Evolutionary conservation across 345 rosid species (phyloP).

Genomic region (Firmiana major): DNA sequence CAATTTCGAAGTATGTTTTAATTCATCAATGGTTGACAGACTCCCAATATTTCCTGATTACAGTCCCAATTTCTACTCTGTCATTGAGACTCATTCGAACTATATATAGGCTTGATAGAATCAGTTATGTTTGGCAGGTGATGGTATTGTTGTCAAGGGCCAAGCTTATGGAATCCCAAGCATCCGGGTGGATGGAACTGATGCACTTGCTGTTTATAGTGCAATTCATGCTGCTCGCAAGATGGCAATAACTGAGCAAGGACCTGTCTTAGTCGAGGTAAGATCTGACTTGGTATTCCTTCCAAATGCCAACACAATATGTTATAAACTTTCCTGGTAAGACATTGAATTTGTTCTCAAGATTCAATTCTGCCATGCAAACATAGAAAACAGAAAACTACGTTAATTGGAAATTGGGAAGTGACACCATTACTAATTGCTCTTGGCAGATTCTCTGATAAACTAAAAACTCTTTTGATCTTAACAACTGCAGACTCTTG

Average conservation of each 20-base stretch:
- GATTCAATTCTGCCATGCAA: background rate
- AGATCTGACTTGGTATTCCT: background rate
- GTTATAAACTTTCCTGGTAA: background rate
- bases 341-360: background rate
- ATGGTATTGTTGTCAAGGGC: conserved; percentile 75
- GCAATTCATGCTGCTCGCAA: conserved; percentile 60
- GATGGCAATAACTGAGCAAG: conserved; percentile 55
- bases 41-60: background rate
- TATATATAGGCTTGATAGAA: no score
- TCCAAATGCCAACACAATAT: background rate
- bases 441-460: background rate
- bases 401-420: background rate
- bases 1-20: conserved; percentile 62
- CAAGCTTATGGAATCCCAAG: conserved; percentile 71
- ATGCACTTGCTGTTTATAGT: conserved; percentile 68
- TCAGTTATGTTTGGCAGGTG: conserved; percentile 37
- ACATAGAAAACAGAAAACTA: background rate
- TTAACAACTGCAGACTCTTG: conserved; percentile 40
- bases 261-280: conserved; percentile 72
- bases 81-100: background rate
- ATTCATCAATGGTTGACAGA: background rate
- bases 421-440: background rate
- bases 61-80: background rate
- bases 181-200: conserved; percentile 87
- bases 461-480: background rate